Base-by-base conservation (phyloP, 768 basidiomycete species). In the Rhodotorula graminis region DNA sequence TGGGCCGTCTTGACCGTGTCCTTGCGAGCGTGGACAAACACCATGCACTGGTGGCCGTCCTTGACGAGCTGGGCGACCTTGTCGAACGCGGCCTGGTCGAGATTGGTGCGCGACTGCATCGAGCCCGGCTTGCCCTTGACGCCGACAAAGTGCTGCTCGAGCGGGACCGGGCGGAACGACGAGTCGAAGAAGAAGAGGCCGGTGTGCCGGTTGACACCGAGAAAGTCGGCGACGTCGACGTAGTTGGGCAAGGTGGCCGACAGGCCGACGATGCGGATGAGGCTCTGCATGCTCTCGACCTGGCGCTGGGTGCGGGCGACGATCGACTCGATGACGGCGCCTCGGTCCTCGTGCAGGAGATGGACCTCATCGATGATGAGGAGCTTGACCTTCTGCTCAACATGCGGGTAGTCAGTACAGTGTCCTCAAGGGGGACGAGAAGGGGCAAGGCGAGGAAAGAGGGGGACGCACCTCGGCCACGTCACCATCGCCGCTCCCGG, bases 1-100 rank as follows among this genome's bases (percentile, higher is more conserved):
- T 88, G 83, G 0, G 94, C 94, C 1, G 91, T 87, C 80, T 95
- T 96, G 64, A 98, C 96, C 0, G 96, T 99, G 79, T 98, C 96
- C 82, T 96, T 98, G 44, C 96, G 86, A 23, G 96, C 92, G 81
- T 99, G 96, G 16, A 99, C 96, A 78, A 99, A 99, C 1, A 99
- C 94, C 94, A 99, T 98, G 71, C 96, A 93, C 81, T 98, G 96
- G 82, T 99, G 96, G 6, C 94, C 96, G 76, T 88, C 86, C n/a
- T 82, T 84, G 42, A 98, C 91, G 12, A 98, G 84, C 47, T 90
- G 89, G 7, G 89, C 86, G 29, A 98, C 82, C 75, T 95, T 97
- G 77, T 94, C 85, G 77, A 90, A 98, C 2, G 91, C 88, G 37
- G 92, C 92, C 37, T 83, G 83, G 80, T 99, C 96, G 64, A 98